phyloP scores from a whole-genome alignment of 2,329 filamentous ascomycete species.

The Hansfordia pulvinata region DNA sequence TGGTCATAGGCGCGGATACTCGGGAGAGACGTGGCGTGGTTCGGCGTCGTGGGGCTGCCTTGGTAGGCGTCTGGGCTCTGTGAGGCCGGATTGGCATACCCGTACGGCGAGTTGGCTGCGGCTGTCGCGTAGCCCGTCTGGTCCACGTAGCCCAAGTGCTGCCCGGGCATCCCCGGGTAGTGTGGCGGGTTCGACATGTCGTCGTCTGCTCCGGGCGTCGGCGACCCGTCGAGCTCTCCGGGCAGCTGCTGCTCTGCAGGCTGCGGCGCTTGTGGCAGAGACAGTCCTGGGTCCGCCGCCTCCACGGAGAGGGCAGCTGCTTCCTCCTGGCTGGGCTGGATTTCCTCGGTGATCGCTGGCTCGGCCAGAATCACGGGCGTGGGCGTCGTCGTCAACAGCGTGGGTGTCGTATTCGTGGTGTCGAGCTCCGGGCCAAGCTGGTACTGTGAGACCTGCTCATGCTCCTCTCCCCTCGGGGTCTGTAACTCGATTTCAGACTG shows the following conservation, averaged over 20 bases:
- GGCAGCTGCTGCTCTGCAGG: not conserved
- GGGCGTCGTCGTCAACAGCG: no score
- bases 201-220: conserved; percentile 4
- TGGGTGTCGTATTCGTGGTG: no score
- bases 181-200: conserved; percentile 18
- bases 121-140: conserved; percentile 13
- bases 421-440: no score
- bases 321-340: no score
- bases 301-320: no score
- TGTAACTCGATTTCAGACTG: no score
- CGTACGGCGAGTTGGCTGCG: conserved; percentile 15
- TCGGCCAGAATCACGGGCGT: no score
- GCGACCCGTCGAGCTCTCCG: no score
- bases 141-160: conserved; percentile 11
- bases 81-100: conserved; percentile 11
- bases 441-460: no score
- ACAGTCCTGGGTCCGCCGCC: no score
- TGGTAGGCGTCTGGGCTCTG: conserved; percentile 21
- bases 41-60: conserved; percentile 13
- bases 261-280: conserved; percentile 14
- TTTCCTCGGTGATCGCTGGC: no score
- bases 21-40: conserved; percentile 22
- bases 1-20: conserved; percentile 29
- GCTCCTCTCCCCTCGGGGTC: no score
- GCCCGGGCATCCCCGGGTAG: conserved; percentile 12